phyloP scores from a whole-genome alignment of 1,284 basidiomycete species.

The Cryptococcus sp. region DNA sequence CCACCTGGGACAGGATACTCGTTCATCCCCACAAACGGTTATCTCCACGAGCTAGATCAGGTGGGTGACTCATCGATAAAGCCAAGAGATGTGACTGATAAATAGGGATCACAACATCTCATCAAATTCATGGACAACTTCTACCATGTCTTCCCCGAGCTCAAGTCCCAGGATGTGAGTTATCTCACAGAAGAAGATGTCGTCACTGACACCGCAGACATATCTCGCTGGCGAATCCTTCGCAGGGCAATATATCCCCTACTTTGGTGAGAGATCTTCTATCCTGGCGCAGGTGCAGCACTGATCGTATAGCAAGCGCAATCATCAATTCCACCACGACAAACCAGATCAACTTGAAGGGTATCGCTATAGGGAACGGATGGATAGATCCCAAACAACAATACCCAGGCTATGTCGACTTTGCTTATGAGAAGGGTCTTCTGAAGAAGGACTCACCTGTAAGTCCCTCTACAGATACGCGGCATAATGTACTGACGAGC shows the following conservation, averaged over 20 bases:
- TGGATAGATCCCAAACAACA: constrained; percentile 90
- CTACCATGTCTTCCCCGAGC: constrained; percentile 87
- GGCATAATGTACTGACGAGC: constrained; percentile 2
- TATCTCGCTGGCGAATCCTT: constrained; percentile 91
- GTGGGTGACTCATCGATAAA: constrained; percentile 47
- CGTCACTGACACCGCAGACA: constrained; percentile 56
- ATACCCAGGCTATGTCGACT: constrained; percentile 87
- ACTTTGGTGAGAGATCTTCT: constrained; percentile 63
- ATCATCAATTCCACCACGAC: constrained; percentile 62
- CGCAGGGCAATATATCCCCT: constrained; percentile 99
- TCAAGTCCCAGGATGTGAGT: constrained; percentile 73
- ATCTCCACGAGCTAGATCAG: constrained; percentile 71
- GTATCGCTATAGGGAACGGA: constrained; percentile 91
- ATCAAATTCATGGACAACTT: constrained; percentile 82
- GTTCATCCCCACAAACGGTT: constrained; percentile 78
- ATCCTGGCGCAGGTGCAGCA: background rate
- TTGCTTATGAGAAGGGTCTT: constrained; percentile 72
- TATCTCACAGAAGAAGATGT: background rate
- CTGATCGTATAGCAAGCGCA: constrained; percentile 60
- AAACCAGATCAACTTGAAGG: constrained; percentile 59
- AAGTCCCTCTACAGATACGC: constrained; percentile 20
- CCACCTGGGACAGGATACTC: constrained; percentile 94
- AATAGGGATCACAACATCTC: constrained; percentile 71
- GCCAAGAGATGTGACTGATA: constrained; percentile 2
- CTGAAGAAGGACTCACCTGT: constrained; percentile 70